Conservation (phyloP, 2,329 filamentous ascomycete genomes). For the Mariannaea sp. region DNA sequence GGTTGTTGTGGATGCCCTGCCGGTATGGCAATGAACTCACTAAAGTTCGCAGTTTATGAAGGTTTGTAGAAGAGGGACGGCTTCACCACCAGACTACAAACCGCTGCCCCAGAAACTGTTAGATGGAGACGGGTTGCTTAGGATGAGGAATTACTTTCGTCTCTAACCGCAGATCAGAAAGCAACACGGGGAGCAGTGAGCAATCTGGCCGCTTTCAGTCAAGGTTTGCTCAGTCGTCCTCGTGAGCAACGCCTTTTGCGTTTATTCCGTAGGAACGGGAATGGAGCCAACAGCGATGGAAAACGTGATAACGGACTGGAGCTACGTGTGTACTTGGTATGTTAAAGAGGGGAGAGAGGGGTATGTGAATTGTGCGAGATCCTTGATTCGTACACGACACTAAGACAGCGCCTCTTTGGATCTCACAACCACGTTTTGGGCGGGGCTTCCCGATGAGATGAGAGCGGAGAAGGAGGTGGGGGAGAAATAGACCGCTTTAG, state of each 20-base stretch:
- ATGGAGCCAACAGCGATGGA: no score
- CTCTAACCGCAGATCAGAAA: neutral
- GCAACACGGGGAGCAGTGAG: neutral
- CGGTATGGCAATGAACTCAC: no score
- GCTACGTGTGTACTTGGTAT: no score
- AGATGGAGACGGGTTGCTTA: neutral
- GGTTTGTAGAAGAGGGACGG: neutral
- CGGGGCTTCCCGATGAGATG: neutral
- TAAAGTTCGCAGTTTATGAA: neutral
- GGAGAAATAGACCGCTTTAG: no score
- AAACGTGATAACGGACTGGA: no score
- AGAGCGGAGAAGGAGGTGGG: neutral
- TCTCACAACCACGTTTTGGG: constrained; percentile 11
- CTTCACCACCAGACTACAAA: neutral
- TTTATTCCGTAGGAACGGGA: neutral
- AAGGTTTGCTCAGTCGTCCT: constrained; percentile 3
- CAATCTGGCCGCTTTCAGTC: neutral
- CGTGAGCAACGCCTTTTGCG: constrained; percentile 5
- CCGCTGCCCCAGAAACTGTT: neutral
- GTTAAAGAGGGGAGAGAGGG: no score
- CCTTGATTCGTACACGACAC: no score
- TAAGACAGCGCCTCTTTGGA: no score
- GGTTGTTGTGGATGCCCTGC: no score
- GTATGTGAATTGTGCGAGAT: no score
- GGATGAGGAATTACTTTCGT: neutral